Evolutionary conservation across 768 basidiomycete genomes (phyloP), one percentile per base, ranked within the genome.

Genomic region (Boletus edulis): DNA sequence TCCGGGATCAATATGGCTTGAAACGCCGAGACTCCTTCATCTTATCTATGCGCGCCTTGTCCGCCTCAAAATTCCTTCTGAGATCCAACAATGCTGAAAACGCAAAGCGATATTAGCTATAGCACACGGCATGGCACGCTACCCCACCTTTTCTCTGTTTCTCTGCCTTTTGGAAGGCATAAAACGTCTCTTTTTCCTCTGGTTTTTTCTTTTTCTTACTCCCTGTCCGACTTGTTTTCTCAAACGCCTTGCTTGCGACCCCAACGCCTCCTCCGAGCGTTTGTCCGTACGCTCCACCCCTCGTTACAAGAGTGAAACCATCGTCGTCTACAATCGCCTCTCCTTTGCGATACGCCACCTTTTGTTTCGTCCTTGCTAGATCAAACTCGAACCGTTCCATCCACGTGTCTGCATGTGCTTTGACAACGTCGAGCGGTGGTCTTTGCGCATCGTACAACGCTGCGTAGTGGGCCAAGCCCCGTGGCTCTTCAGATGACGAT

Each of bases 241-340:
- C 72, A 61, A 76, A 86, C 64, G 74, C 73, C 69, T 89, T 90
- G 68, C 75, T 81, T 11, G 83, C 84, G 9, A 87, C 80, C 2
- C 76, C 78, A 35, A 82, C 78, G 1, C 91, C 93, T 14, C 93
- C 92, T 29, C 94, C 94, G 5, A 94, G 75, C 1, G 91, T 91
- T 66, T 91, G 79, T 5, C 94, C 94, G 62, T 94, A 94, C 20
- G 88, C 87, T 13, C 94, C 94, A 5, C 93, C 91, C 37, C 94
- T 80, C n/a, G 87, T 90, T 35, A 98, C 94, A 13, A 98, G 81
- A 12, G 93, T 96, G 69, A 96, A 98, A 3, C 94, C 94, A 57
- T 98, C 94, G 56, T 90, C 93, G 68, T 98, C 94, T 41, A 96
- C 89, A 52, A 96, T 78, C 7, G 89, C 92, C 64, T 93, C 92